A percentile compares a stretch with the other conserved stretches of the same genome.
Conservation (phyloP, 768 basidiomycete genomes). For the Leccinellum rugosiceps region DNA sequence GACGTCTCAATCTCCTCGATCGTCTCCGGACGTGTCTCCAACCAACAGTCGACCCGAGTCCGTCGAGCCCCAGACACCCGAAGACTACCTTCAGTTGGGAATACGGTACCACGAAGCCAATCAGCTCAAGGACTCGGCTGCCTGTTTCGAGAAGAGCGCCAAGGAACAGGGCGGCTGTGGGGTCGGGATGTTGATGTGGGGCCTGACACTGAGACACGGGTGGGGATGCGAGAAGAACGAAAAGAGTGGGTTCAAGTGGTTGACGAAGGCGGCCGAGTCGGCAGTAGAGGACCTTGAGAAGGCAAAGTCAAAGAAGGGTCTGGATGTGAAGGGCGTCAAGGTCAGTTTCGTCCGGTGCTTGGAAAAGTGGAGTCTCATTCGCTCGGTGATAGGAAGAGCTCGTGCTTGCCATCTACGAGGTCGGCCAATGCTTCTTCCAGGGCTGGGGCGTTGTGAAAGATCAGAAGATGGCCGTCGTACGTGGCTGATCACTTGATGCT, state of each 20-base stretch:
- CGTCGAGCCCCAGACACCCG: conserved; percentile 40
- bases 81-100: conserved; percentile 71
- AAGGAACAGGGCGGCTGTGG: conserved; percentile 75
- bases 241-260: conserved; percentile 75
- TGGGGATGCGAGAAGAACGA: conserved; percentile 87
- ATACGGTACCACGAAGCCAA: conserved; percentile 78
- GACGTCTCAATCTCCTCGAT: conserved; percentile 21
- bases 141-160: conserved; percentile 74
- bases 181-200: conserved; percentile 93
- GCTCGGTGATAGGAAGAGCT: conserved; percentile 57
- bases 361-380: neutral
- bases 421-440: conserved; percentile 89
- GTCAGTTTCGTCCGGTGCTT: conserved; percentile 29
- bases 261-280: conserved; percentile 75
- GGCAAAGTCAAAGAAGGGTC: conserved; percentile 50
- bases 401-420: conserved; percentile 86
- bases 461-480: conserved; percentile 83
- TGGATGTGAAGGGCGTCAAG: conserved; percentile 53
- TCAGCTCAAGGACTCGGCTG: conserved; percentile 62
- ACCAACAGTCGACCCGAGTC: conserved; percentile 16
- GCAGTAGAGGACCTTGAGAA: conserved; percentile 76
- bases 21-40: conserved; percentile 16
- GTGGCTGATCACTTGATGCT: conserved; percentile 25
- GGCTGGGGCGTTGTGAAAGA: conserved; percentile 89
- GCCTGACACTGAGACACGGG: conserved; percentile 77